Base-by-base conservation (phyloP, 2,329 filamentous ascomycete species). In the Hypoxylon sp. region DNA sequence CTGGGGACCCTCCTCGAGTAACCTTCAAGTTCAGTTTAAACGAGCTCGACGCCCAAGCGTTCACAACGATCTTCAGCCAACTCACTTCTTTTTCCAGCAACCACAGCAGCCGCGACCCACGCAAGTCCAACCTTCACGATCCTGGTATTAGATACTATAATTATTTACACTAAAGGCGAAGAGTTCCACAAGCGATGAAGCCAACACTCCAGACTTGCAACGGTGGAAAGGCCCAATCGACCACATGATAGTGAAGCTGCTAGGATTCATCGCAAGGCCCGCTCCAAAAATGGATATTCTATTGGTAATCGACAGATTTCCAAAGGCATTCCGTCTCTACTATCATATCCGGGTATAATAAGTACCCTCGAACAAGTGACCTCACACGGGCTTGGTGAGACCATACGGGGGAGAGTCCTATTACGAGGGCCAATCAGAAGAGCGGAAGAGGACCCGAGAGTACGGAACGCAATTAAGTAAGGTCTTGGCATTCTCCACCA, bases 381-480 rank as follows among this genome's bases (percentile, higher is more conserved):
- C 48, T 69, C 58, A 61, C 49, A 62, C 64, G 25, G 57, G 13
- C 46, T 57, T 46, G 42, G 56, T 63, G 37, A 67, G 66, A 51
- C 51, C 50, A 62, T 49, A 66, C 61, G 53, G 61, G 54, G 61
- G 44, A 61, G 58, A 53, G 48, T 65, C 61, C 54, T 62, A 31
- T 49, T n/a, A 50, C 17, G 30, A 50, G 46, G 46, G 48, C 69
- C 69, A 72, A 72, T 72, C 61, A 72, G 20, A 42, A 51, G 25
- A 48, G 33, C 50, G 13, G 33, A 46, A 42, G 50, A 22, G 67
- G 59, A 64, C 66, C 69, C 69, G 67, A 68, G 67, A 68, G 33
- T 57, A 55, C 30, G 69, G 69, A 64, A 72, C 69, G 60, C 61
- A 65, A 70, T 72, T 61, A 72, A 63, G 61, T 55, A 30, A 11